These are phyloP conservation scores for Trichomonas vaginalis DNA, from an alignment of 208 protist species.

Conservation along the genomic window DNA sequence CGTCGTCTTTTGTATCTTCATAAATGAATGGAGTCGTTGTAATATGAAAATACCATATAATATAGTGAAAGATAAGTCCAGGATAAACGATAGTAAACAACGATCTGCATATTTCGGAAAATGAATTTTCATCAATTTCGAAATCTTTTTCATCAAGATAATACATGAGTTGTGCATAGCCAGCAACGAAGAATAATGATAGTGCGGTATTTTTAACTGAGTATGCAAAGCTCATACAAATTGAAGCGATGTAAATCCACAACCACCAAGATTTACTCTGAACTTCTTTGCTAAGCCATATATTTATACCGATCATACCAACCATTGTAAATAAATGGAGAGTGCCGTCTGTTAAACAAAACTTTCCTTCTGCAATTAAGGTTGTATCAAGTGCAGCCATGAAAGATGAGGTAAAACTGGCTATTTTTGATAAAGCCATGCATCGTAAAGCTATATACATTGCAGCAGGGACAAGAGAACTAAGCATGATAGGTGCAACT, in stretches of 20 bases:
- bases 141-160: not conserved
- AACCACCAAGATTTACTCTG: not conserved
- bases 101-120: not conserved
- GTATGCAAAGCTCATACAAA: not conserved
- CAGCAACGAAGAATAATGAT: not conserved
- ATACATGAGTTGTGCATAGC: not conserved
- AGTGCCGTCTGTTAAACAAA: not conserved
- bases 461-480: not conserved
- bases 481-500: not conserved
- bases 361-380: not conserved
- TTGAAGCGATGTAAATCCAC: not conserved
- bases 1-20: not conserved
- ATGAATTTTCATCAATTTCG: not conserved
- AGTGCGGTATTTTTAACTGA: not conserved
- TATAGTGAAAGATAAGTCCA: not conserved
- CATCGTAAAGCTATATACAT: not conserved
- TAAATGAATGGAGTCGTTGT: not conserved
- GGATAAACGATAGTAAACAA: not conserved
- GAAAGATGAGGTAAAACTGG: not conserved
- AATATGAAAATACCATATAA: not conserved
- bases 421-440: not conserved
- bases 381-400: not conserved
- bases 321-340: not conserved
- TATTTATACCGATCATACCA: not conserved
- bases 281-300: not conserved